Evolutionary conservation across 2,329 filamentous ascomycete species (phyloP).

Genomic region (Hawksworthiomyces lignivorus): DNA sequence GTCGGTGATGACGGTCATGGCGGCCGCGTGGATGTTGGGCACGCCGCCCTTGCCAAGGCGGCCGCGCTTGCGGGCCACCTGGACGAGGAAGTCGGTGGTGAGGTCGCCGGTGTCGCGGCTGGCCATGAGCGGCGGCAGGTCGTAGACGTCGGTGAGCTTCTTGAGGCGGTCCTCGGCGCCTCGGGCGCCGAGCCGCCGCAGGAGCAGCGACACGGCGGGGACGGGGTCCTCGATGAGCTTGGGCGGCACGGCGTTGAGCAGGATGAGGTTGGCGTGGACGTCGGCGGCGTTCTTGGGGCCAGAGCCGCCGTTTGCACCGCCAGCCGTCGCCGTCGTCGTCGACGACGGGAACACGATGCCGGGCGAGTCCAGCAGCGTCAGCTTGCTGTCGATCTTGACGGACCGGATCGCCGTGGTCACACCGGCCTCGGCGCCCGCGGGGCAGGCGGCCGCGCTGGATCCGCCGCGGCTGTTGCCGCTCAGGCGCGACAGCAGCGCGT

Average conservation of each 20-base stretch:
- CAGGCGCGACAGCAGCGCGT: conserved; percentile 74
- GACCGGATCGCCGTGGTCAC: conserved; percentile 82
- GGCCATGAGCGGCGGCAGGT: conserved; percentile 69
- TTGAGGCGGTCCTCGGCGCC: conserved; percentile 57
- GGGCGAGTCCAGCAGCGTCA: conserved; percentile 88
- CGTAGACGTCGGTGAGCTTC: conserved; percentile 77
- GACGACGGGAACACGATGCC: conserved; percentile 87
- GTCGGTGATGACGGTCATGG: conserved; percentile 91
- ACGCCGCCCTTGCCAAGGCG: conserved; percentile 82
- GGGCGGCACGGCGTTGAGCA: conserved; percentile 85
- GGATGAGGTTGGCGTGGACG: conserved; percentile 75
- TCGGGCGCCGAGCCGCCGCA: conserved; percentile 63
- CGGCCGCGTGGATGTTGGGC: conserved; percentile 79
- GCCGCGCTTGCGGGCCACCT: conserved; percentile 89
- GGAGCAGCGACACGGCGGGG: conserved; percentile 76
- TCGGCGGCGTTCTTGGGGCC: conserved; percentile 56
- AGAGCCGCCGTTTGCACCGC: conserved; percentile 24
- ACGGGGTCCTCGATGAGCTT: conserved; percentile 92
- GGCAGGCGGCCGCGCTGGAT: conserved; percentile 58
- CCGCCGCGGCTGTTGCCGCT: conserved; percentile 53
- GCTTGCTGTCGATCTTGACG: conserved; percentile 90
- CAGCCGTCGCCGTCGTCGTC: conserved; percentile 22
- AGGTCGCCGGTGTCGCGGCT: conserved; percentile 57
- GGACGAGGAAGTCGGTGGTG: conserved; percentile 85
- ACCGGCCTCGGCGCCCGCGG: conserved; percentile 83